A percentile compares a stretch with the other conserved stretches of the same genome.
Evolutionary conservation across 208 protist species (phyloP).

Genomic region (Herpetomonas tarakana): DNA sequence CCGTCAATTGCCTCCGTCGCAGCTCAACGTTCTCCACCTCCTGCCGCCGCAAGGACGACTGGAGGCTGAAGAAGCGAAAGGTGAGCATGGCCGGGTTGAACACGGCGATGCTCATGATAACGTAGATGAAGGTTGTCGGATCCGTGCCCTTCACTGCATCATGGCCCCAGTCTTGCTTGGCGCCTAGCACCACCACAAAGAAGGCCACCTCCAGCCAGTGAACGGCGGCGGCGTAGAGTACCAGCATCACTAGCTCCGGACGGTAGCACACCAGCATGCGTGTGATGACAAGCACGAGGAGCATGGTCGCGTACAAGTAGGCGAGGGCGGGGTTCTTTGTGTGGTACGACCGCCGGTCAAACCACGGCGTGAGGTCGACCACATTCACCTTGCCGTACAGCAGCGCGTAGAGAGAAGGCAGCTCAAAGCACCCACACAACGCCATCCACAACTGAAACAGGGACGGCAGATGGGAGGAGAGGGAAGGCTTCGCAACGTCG

Average conservation of each 20-base stretch:
- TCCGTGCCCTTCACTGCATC: not conserved
- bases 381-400: slow-evolving; percentile 14
- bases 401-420: slow-evolving; percentile 35
- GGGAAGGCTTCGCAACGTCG: slow-evolving; percentile 7
- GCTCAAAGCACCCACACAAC: slow-evolving; percentile 28
- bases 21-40: slow-evolving; percentile 15
- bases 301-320: slow-evolving; percentile 33
- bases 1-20: slow-evolving; percentile 21
- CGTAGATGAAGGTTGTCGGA: slow-evolving; percentile 6
- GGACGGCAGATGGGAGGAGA: slow-evolving; percentile 3
- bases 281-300: slow-evolving; percentile 27
- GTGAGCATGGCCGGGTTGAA: slow-evolving; percentile 26
- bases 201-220: slow-evolving; percentile 31
- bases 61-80: slow-evolving; percentile 14
- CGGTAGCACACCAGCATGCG: slow-evolving; percentile 27
- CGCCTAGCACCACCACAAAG: slow-evolving; percentile 20
- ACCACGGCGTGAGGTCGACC: slow-evolving; percentile 37
- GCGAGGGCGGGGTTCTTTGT: slow-evolving; percentile 23
- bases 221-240: slow-evolving; percentile 33
- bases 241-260: slow-evolving; percentile 33
- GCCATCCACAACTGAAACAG: slow-evolving; percentile 31
- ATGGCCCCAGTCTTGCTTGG: slow-evolving; percentile 18
- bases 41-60: not conserved
- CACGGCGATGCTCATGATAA: slow-evolving; percentile 22
- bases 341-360: slow-evolving; percentile 30